Percentiles rank a stretch among this genome's conserved stretches.
phyloP scores from a whole-genome alignment of 108 stramenopile genomes.

The Conticribra weissflogii region DNA sequence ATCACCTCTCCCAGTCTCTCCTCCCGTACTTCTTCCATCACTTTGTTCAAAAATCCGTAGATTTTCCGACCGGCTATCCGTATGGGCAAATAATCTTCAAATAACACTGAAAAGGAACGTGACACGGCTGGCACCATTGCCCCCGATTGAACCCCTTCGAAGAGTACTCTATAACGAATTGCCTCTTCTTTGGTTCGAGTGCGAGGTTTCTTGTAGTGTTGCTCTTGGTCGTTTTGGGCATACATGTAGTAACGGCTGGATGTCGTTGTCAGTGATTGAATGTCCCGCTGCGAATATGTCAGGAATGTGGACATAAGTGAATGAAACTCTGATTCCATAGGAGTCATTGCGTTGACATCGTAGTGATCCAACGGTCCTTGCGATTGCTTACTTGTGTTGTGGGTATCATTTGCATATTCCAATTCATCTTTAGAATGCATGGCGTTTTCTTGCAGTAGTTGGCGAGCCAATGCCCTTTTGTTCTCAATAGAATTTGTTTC shows the following conservation, averaged over 20 bases:
- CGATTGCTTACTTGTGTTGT: not conserved
- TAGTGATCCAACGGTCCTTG: constrained; percentile 11
- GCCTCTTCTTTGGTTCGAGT: constrained; percentile 35
- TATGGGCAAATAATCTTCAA: constrained; percentile 78
- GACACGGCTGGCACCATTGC: constrained; percentile 67
- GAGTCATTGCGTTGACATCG: constrained; percentile 32
- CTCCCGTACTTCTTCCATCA: constrained; percentile 57
- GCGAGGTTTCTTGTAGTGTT: constrained; percentile 1
- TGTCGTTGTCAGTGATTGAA: constrained; percentile 48
- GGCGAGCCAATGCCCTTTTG: not conserved
- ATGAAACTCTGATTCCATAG: constrained; percentile 43
- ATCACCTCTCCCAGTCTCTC: constrained; percentile 36
- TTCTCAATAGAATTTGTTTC: no score
- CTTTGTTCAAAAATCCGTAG: constrained; percentile 45
- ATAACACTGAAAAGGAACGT: constrained; percentile 78
- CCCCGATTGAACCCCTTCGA: constrained; percentile 68
- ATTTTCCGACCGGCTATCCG: constrained; percentile 78
- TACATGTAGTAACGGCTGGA: constrained; percentile 29
- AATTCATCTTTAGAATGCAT: not conserved
- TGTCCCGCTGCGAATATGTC: constrained; percentile 42
- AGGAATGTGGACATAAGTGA: constrained; percentile 34
- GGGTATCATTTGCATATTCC: not conserved
- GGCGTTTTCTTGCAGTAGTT: not conserved
- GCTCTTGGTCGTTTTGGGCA: not conserved
- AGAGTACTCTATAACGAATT: constrained; percentile 57